Percentiles rank a stretch among this genome's conserved stretches.
Evolutionary conservation across 257 asterid species (phyloP).

Genomic region (Phtheirospermum japonicum): DNA sequence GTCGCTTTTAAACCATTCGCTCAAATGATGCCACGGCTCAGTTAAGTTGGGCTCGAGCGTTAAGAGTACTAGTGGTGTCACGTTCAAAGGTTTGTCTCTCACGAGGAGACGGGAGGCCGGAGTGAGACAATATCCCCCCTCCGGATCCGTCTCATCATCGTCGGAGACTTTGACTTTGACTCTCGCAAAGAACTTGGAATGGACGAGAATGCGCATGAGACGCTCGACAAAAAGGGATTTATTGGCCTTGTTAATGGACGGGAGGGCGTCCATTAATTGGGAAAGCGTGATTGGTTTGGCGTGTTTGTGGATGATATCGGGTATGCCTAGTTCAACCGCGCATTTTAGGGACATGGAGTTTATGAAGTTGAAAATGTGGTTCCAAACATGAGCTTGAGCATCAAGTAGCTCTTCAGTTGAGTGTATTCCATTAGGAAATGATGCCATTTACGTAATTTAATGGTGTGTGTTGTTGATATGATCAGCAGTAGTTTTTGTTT

Average conservation of each 20-base stretch:
- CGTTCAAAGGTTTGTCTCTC: neutral
- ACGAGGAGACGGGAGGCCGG: constrained; percentile 21
- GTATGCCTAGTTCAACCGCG: constrained; percentile 1
- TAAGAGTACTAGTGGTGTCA: neutral
- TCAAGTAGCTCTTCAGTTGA: neutral
- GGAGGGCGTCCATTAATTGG: neutral
- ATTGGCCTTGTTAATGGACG: neutral
- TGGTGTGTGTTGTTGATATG: too few relatives aligned
- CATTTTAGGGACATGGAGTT: constrained; percentile 6
- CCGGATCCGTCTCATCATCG: neutral
- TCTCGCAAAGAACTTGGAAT: constrained; percentile 13
- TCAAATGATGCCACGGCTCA: constrained; percentile 11
- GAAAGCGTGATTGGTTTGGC: neutral
- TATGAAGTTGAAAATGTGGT: neutral
- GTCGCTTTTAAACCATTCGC: constrained; percentile 14
- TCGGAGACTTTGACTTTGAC: neutral
- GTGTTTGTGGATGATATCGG: neutral
- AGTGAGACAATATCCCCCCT: constrained; percentile 12
- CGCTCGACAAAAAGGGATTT: neutral
- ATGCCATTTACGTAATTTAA: neutral
- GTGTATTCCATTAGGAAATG: neutral
- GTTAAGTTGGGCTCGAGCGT: constrained; percentile 1
- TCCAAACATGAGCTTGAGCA: neutral
- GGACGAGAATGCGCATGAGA: constrained; percentile 3
- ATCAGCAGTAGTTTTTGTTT: too few relatives aligned